These are phyloP conservation scores for Gremmenia infestans DNA, from an alignment of 2,329 filamentous ascomycete species.

Conservation along the genomic window DNA sequence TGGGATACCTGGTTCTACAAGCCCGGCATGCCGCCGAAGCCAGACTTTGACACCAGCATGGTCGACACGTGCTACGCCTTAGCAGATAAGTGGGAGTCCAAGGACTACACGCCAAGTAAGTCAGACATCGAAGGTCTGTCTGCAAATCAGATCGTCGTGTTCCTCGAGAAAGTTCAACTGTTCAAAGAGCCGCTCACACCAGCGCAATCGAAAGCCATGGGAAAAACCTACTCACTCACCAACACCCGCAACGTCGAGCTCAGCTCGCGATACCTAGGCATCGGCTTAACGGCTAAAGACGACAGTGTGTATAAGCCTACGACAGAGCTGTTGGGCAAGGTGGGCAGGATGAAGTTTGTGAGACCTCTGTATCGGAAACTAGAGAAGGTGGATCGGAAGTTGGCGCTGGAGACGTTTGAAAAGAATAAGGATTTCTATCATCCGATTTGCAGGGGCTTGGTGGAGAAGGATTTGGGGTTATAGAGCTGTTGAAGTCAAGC, in stretches of 20 bases:
- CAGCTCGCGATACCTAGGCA: constrained; percentile 70
- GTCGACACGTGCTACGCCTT: constrained; percentile 82
- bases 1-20: constrained; percentile 88
- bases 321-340: constrained; percentile 68
- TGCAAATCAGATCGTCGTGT: constrained; percentile 86
- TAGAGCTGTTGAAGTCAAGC: background rate
- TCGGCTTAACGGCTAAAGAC: constrained; percentile 73
- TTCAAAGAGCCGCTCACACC: constrained; percentile 59
- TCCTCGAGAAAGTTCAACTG: constrained; percentile 73
- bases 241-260: constrained; percentile 84
- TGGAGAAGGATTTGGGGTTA: constrained; percentile 73
- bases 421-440: constrained; percentile 92
- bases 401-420: constrained; percentile 79
- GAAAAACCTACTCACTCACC: constrained; percentile 66
- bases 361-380: constrained; percentile 75
- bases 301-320: constrained; percentile 63
- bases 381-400: constrained; percentile 64
- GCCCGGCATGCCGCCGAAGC: constrained; percentile 87
- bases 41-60: constrained; percentile 81
- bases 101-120: constrained; percentile 57
- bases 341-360: constrained; percentile 97
- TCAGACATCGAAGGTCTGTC: constrained; percentile 70
- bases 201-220: constrained; percentile 66
- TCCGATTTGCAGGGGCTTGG: constrained; percentile 81
- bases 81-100: constrained; percentile 72